Base-by-base conservation (phyloP, 192 early-diverging fungal genomes). In the Obelidium mucronatum region DNA sequence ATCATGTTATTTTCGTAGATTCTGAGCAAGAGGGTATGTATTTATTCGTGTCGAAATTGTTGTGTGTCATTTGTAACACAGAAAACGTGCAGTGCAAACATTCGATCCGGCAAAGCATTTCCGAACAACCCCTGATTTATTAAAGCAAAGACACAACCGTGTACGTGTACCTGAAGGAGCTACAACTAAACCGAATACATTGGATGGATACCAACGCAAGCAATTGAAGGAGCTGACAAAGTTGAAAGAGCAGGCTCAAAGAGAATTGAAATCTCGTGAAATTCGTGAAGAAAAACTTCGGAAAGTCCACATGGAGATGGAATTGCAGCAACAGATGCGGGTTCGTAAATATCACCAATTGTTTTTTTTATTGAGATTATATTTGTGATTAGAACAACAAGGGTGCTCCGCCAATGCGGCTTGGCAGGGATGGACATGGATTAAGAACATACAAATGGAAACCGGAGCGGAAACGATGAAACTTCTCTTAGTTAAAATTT, bases 401-500 rank as follows among this genome's bases (percentile, higher is more conserved):
- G 66, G 97, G 97, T 83, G 96, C 95, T 30, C 71, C 84, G 37
- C 90, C 85, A 78, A 88, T 83, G 77, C 95, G 94, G 84, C 86
- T 96, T 37, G 97, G 96, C 60, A 86, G 78, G 22, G 95, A 98
- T 77, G 82, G 78, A 63, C 76, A 90, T 72, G 97, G 97, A 0
- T 79, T 97, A 28, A 80, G 93, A 15, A 83, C 94, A 40, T 97
- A 96, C 86, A 98, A 97, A 82, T 99, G 97, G 97, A 92, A 90
- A 73, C 87, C 91, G 2, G 92, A 92, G 59, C 85, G 96, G 61
- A 95, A 95, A 79, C 67, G 67, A 65, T 65, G 34, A 48, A 48
- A 48, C 44, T 48, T 0, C 44, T 6, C 19, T 48, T 15, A 15
- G 44, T 15, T 6, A 15, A 15, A 48, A 48, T 19, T 66, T 35